Evolutionary conservation across 2,329 filamentous ascomycete species (phyloP), one percentile per base, ranked within the genome.

Genomic region (Epichloe sibirici): DNA sequence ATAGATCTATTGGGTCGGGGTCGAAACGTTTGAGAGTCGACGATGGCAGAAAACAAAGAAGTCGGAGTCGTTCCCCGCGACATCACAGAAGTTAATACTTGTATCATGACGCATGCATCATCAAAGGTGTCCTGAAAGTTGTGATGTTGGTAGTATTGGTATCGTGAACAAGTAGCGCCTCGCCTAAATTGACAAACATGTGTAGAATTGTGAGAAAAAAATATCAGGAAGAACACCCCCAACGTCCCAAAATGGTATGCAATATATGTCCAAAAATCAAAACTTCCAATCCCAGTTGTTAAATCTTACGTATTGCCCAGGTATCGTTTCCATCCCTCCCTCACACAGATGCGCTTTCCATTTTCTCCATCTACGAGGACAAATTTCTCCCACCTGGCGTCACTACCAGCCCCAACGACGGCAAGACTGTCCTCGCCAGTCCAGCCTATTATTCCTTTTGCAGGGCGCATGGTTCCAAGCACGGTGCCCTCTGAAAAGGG

Each of bases 371-470:
- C 77, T n/a, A 76, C 76, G 49, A 94, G 72, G 21, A 83, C 73
- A 61, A 95, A 95, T 56, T 86, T 90, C 71, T 96, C 90, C 89
- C 90, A 96, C 49, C 86, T 77, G 15, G 86, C 86, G 64, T 93
- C 87, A 55, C 78, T 76, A 0, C 90, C 90, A 1, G 88, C 86
- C 3, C 90, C 86, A 48, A 95, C 74, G 1, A 95, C 83, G 1
- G 90, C 71, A 11, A 95, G 71, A 15, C 78, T 86, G 23, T 81
- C 73, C 57, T 95, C 86, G 57, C 82, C 77, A 9, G 83, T 76
- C 89, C 94, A 97, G 2, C 90, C 90, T 53, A 96, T 77, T 7
- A 93, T 71, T 0, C 93, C 93, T 65, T 95, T 95, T 11, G 83
- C 78, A 13, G 89, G 83, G 49, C 81, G 69, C 13, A 72, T 70